Evolutionary conservation across 2,329 filamentous ascomycete species (phyloP), one percentile per base, ranked within the genome.

Genomic region (Zymoseptoria passerinii): DNA sequence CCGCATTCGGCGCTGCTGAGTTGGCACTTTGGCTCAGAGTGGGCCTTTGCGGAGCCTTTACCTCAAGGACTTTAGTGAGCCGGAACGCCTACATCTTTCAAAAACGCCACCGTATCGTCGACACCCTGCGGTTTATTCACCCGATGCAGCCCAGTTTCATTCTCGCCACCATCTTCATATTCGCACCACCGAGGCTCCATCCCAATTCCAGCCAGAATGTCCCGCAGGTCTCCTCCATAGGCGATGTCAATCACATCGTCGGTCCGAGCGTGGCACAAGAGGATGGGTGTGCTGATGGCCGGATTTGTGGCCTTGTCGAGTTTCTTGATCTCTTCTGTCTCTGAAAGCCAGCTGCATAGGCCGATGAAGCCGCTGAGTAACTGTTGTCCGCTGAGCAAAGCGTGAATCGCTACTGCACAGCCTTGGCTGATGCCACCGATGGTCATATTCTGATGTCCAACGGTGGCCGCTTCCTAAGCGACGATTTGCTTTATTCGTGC

Each of bases 361-460:
- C 66, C 65, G 49, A 68, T 54, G 49, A 68, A 65, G 13, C 58
- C 65, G 28, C 57, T 61, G 8, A 68, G 52, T 13, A 27, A 50
- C 18, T 53, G 28, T 8, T 61, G 54, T 27, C 55, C 52, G 35
- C 56, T 55, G 8, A 65, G 58, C 20, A 66, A 54, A 2, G 64
- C 61, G 57, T 61, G 56, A 13, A 66, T 53, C 3, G 58, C 63
- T 2, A 63, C 58, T 2, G 64, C 66, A 51, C 61, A 62, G 4
- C 66, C 66, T 51, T 67, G 66, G 29, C 64, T 65, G 13, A 68
- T 66, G 28, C 65, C 66, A 2, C 58, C 63, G 20, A 68, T 54
- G 13, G 65, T 53, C 6, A 67, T 52, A 29, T 64, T 64, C 9
- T 54, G 52, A 28, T 49, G 29, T 10, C 66, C 65, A 8, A 67